These are phyloP conservation scores for Coriolopsis trogii DNA, from an alignment of 1,284 basidiomycete genomes.

Conservation along the genomic window DNA sequence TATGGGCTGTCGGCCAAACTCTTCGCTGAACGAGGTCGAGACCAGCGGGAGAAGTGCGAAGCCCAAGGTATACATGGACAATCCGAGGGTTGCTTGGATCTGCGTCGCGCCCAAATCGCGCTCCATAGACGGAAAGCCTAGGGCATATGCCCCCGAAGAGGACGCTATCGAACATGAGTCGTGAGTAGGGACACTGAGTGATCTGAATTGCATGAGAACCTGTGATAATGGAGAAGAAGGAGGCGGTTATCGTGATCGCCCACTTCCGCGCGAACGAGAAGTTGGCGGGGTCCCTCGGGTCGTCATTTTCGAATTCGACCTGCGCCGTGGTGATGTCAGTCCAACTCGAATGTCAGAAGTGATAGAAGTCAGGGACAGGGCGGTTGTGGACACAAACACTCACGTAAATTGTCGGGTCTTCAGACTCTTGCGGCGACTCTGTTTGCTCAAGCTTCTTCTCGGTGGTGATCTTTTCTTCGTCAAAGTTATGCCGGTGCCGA, in stretches of 20 bases:
- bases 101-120: slow-evolving; percentile 60
- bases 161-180: slow-evolving; percentile 43
- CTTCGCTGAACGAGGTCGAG: slow-evolving; percentile 76
- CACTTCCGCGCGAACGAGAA: slow-evolving; percentile 50
- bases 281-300: slow-evolving; percentile 53
- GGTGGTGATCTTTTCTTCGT: slow-evolving; percentile 15
- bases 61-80: slow-evolving; percentile 66
- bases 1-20: slow-evolving; percentile 73
- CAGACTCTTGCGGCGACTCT: not conserved
- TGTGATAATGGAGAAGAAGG: slow-evolving; percentile 57
- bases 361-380: not conserved
- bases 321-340: slow-evolving; percentile 20
- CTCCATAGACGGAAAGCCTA: slow-evolving; percentile 64
- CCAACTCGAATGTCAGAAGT: not conserved
- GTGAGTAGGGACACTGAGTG: too few relatives aligned
- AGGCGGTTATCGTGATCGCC: slow-evolving; percentile 57
- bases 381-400: not conserved
- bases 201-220: slow-evolving; percentile 36
- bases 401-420: slow-evolving; percentile 16
- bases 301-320: slow-evolving; percentile 57
- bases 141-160: slow-evolving; percentile 56
- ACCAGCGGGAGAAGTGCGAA: slow-evolving; percentile 76
- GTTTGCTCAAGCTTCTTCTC: slow-evolving; percentile 8
- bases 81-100: slow-evolving; percentile 61
- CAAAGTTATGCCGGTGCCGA: slow-evolving; percentile 29